Evolutionary conservation across 208 protist genomes (phyloP), one percentile per base, ranked within the genome.

Genomic region (Leptomonas pyrrhocoris): DNA sequence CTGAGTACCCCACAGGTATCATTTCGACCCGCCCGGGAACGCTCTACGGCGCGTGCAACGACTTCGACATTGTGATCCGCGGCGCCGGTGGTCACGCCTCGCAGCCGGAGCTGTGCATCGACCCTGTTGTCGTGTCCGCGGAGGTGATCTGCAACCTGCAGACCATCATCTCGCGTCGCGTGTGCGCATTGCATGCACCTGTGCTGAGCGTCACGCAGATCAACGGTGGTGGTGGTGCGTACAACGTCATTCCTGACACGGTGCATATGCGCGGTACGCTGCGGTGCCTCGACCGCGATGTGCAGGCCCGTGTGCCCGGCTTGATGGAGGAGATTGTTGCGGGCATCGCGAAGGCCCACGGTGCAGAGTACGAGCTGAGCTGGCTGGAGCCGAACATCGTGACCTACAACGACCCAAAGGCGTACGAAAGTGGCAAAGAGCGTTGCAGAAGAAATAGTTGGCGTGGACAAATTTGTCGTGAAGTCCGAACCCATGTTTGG

Each of bases 371-470:
- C 43, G 79, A 81, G 46, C 43, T 94, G 71, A 90, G 66, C 49
- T 93, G 88, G 88, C 73, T 93, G 65, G 84, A 86, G 74, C 88
- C 88, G 23, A 92, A 93, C 62, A 92, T 92, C 31, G 77, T 92
- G 31, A 92, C 87, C n/a, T 89, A 80, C 73, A 93, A 93, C 54
- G 82, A 93, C 45, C 67, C 79, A 15, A 74, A 76, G 62, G 87
- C 87, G 23, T 93, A 86, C 61, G 83, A n/a, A 86, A 15, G 60
- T 90, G 48, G 81, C 78, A 13, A 74, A 68, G 65, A 60, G 53
- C 34, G 79, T 74, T 30, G 83, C 84, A 15, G 53, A 75, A 23
- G 65, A 82, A 2, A 55, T 87, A 30, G 62, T 89, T 25, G 79
- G 78, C 8, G 65, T 54, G 27, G 58, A 62, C 4, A 74, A 80